Evolutionary conservation across 352 stramenopile species (phyloP).

Genomic region (Plasmopara viticola): DNA sequence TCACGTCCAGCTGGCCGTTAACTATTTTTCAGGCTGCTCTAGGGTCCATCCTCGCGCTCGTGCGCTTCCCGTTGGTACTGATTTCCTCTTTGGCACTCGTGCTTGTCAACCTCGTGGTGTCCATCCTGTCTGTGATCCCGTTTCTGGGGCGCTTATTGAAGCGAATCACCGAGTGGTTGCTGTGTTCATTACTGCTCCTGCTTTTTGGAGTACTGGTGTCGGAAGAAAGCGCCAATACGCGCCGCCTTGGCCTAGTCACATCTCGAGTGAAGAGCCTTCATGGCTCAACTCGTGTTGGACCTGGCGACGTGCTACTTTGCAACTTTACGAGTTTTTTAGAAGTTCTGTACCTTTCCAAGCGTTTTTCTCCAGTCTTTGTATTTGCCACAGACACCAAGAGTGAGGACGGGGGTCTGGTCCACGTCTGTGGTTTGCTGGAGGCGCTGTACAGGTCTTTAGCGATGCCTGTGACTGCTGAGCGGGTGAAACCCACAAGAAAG

Average conservation of each 20-base stretch:
- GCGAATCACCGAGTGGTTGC: slow-evolving; percentile 60
- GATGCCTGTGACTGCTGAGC: slow-evolving; percentile 33
- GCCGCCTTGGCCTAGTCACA: slow-evolving; percentile 56
- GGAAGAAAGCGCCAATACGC: slow-evolving; percentile 66
- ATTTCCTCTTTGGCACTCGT: slow-evolving; percentile 33
- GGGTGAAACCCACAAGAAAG: slow-evolving; percentile 44
- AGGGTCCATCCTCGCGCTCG: slow-evolving; percentile 40
- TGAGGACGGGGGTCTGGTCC: slow-evolving; percentile 47
- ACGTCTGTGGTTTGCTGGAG: slow-evolving; percentile 59
- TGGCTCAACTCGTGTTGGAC: slow-evolving; percentile 31
- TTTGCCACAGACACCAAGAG: slow-evolving; percentile 45
- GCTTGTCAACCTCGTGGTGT: slow-evolving; percentile 44
- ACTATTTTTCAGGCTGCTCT: slow-evolving; percentile 37
- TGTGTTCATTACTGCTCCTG: slow-evolving; percentile 61
- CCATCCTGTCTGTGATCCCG: slow-evolving; percentile 51
- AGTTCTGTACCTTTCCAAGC: slow-evolving; percentile 64
- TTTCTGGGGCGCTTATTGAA: slow-evolving; percentile 64
- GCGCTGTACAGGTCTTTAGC: slow-evolving; percentile 54
- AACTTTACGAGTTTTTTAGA: slow-evolving; percentile 82
- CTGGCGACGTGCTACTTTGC: slow-evolving; percentile 65
- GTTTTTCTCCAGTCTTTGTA: slow-evolving; percentile 77
- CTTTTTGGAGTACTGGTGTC: slow-evolving; percentile 59
- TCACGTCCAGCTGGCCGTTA: slow-evolving; percentile 35
- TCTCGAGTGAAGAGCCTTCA: slow-evolving; percentile 22
- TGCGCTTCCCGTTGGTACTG: slow-evolving; percentile 50